Evolutionary conservation across 1,284 basidiomycete species (phyloP).

Genomic region (Taiwanofungus camphoratus): DNA sequence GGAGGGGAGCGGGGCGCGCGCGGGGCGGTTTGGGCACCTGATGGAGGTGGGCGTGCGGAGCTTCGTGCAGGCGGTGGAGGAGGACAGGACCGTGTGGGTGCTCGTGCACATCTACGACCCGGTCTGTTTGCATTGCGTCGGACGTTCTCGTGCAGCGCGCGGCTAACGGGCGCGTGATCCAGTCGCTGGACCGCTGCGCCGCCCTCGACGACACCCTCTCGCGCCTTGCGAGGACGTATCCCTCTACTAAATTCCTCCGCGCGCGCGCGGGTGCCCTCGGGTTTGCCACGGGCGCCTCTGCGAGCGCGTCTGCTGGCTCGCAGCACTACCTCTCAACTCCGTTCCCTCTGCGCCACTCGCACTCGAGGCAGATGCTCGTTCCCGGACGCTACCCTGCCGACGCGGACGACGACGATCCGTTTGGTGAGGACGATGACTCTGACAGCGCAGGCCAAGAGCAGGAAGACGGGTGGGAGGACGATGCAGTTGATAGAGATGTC

Average conservation of each 20-base stretch:
- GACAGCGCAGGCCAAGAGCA: constrained; percentile 32
- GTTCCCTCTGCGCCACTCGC: constrained; percentile 19
- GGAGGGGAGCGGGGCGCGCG: constrained; percentile 39
- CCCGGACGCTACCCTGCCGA: constrained; percentile 18
- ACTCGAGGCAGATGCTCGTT: constrained; percentile 21
- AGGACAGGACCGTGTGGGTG: constrained; percentile 66
- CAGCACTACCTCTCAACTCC: constrained; percentile 10
- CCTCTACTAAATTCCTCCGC: constrained; percentile 75
- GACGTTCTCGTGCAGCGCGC: background rate
- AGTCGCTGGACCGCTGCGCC: constrained; percentile 74
- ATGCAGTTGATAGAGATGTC: constrained; percentile 71
- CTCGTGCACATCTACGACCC: constrained; percentile 81
- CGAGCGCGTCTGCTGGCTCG: constrained; percentile 7
- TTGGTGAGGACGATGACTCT: constrained; percentile 28
- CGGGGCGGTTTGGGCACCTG: constrained; percentile 71
- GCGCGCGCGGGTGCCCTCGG: constrained; percentile 71
- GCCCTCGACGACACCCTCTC: constrained; percentile 63
- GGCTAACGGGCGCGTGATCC: background rate
- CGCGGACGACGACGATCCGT: constrained; percentile 44
- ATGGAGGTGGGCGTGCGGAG: constrained; percentile 74
- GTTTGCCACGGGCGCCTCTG: constrained; percentile 41
- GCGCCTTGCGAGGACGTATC: constrained; percentile 61
- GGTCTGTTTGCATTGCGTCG: constrained; percentile 37
- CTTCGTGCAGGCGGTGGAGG: constrained; percentile 75
- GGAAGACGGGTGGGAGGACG: constrained; percentile 41